Evolutionary conservation across 768 basidiomycete genomes (phyloP), one percentile per base, ranked within the genome.

Genomic region (Hygrophorus russula): DNA sequence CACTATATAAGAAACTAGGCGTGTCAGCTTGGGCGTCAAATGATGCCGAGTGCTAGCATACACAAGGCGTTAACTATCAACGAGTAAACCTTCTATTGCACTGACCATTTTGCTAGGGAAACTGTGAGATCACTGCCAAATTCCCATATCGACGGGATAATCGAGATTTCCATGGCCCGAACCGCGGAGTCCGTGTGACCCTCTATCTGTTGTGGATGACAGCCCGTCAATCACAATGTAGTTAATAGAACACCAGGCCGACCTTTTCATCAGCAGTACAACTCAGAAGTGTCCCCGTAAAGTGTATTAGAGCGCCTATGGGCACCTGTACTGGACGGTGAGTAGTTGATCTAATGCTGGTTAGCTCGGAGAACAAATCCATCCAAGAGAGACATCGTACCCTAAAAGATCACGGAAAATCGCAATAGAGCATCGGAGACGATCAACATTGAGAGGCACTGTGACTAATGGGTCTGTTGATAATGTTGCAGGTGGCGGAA

Each of bases 241-340:
- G 31, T 13, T 48, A 33, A 10, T 31, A 20, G 6, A 39, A 9
- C 27, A 48, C 30, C 24, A 27, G 28, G 44, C 47, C 24, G 38
- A 68, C 72, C 54, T 64, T 71, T 14, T 73, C 74, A 8, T 79
- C 71, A 13, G 41, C 51, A 8, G 68, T 66, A 60, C 75, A 57
- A 55, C 61, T 57, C 53, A 78, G 52, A 13, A 89, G 62, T 7
- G 71, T 66, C 18, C 63, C 54, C 18, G 68, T 65, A 27, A 88
- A 70, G 35, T 70, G 67, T 10, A 71, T 65, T 13, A 88, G 51
- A 31, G 65, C 55, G 3, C 84, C 87, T n/a, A 85, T 52, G 0
- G 88, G 85, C 7, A 90, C 54, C 48, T 71, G 68, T 0, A 90
- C 76, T 13, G 82, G 76, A 7, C 87, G 74, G 35, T 70, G 65